Conservation (phyloP, 2,329 filamentous ascomycete species). For the Pseudocercospora ulei region DNA sequence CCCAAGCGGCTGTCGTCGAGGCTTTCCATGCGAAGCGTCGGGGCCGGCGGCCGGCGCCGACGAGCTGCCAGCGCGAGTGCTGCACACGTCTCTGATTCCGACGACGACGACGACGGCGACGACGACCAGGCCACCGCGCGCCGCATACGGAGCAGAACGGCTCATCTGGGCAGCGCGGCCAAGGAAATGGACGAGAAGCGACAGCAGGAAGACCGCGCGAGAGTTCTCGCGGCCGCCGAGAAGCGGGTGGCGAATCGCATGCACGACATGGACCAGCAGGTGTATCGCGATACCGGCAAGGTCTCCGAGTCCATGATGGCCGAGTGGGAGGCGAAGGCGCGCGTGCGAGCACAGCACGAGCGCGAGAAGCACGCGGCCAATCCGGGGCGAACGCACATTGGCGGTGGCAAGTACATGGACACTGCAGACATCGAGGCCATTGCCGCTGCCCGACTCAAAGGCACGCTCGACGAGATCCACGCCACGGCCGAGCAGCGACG, state of each 20-base stretch:
- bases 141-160: conserved; percentile 69
- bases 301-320: conserved; percentile 57
- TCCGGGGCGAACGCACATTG: conserved; percentile 57
- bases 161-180: conserved; percentile 58
- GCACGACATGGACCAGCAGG: conserved; percentile 69
- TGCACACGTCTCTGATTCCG: conserved; percentile 33
- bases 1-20: conserved; percentile 43
- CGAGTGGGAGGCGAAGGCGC: conserved; percentile 71
- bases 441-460: conserved; percentile 66
- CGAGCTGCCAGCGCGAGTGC: conserved; percentile 57
- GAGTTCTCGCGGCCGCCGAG: conserved; percentile 67
- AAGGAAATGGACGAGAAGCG: conserved; percentile 63
- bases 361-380: conserved; percentile 52
- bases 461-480: conserved; percentile 74
- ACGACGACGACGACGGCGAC: too few species aligned
- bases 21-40: conserved; percentile 42
- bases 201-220: conserved; percentile 62
- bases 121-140: conserved; percentile 60
- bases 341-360: conserved; percentile 57
- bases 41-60: conserved; percentile 42
- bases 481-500: conserved; percentile 64
- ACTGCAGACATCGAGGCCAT: conserved; percentile 69
- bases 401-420: conserved; percentile 70
- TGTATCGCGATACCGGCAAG: conserved; percentile 67
- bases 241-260: conserved; percentile 74